These are phyloP conservation scores for Pleurotus djamor DNA, from an alignment of 768 basidiomycete genomes.

Conservation along the genomic window DNA sequence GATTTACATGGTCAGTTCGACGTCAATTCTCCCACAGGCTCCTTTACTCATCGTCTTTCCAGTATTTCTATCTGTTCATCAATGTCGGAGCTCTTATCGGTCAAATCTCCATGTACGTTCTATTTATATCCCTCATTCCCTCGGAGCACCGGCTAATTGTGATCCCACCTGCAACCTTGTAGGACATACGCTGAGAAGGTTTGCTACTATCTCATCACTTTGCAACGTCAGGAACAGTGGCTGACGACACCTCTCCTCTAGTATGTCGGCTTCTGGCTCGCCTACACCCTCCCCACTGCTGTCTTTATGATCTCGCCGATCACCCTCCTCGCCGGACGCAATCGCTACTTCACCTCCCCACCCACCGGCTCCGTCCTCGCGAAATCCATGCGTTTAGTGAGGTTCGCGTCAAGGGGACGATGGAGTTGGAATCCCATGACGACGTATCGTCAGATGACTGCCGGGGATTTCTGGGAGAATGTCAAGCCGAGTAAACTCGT, in stretches of 20 bases:
- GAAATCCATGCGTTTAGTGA: conserved; percentile 44
- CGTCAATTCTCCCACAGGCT: background rate
- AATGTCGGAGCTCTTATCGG: conserved; percentile 72
- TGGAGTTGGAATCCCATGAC: conserved; percentile 56
- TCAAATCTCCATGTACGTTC: conserved; percentile 54
- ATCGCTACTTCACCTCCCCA: conserved; percentile 52
- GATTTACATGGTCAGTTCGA: conserved; percentile 63
- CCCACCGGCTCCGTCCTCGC: conserved; percentile 67
- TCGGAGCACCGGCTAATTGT: conserved; percentile 1
- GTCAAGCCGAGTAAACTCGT: conserved; percentile 61
- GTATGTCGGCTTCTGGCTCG: conserved; percentile 68
- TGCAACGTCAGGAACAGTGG: too few species aligned
- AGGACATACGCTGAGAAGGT: conserved; percentile 60
- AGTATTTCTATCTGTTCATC: conserved; percentile 73
- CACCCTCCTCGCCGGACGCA: conserved; percentile 52
- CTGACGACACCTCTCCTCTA: conserved; percentile 13
- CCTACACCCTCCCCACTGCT: conserved; percentile 62
- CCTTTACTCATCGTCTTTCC: background rate
- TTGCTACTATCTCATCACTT: background rate
- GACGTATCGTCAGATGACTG: conserved; percentile 45
- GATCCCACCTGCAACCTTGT: conserved; percentile 7
- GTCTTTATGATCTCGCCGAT: conserved; percentile 63
- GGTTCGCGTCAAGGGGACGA: conserved; percentile 41
- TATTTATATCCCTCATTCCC: background rate
- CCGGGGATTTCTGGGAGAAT: conserved; percentile 71